Evolutionary conservation across 352 stramenopile species (phyloP).

Genomic region (Saprolegnia parasitica): DNA sequence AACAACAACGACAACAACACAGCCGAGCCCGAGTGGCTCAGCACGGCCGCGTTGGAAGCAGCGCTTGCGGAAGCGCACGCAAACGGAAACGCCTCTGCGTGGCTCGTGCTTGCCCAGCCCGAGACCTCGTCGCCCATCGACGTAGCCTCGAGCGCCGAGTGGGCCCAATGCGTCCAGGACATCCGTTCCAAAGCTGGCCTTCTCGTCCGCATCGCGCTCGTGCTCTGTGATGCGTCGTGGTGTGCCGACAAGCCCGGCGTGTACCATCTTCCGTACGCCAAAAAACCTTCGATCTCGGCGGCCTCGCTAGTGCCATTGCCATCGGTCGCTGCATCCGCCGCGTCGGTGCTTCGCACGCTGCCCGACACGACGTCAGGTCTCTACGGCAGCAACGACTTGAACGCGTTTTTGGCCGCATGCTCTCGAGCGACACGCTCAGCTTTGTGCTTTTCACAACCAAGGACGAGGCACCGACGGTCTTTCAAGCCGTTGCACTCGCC

Average conservation of each 20-base stretch:
- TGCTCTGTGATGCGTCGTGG: background rate
- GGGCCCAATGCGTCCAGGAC: slow-evolving; percentile 15
- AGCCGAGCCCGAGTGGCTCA: slow-evolving; percentile 35
- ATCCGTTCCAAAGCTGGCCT: slow-evolving; percentile 15
- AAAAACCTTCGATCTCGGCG: background rate
- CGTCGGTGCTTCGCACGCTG: slow-evolving; percentile 44
- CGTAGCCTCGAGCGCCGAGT: background rate
- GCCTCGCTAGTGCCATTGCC: slow-evolving; percentile 40
- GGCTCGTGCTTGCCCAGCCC: background rate
- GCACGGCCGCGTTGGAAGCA: slow-evolving; percentile 44
- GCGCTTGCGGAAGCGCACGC: slow-evolving; percentile 31
- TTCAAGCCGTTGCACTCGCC: slow-evolving; percentile 59
- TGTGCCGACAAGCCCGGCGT: background rate
- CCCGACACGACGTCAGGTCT: slow-evolving; percentile 46
- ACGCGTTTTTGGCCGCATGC: slow-evolving; percentile 47
- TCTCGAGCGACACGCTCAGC: slow-evolving; percentile 39
- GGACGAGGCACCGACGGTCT: slow-evolving; percentile 41
- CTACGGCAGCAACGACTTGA: slow-evolving; percentile 47
- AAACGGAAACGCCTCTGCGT: background rate
- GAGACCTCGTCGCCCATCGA: background rate
- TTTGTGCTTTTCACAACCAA: slow-evolving; percentile 63
- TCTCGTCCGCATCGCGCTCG: slow-evolving; percentile 14
- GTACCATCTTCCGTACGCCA: background rate
- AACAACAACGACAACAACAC: slow-evolving; percentile 29
- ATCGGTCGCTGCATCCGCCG: slow-evolving; percentile 46